These are phyloP conservation scores for Lachnellula willkommii DNA, from an alignment of 2,329 filamentous ascomycete genomes.

Conservation along the genomic window DNA sequence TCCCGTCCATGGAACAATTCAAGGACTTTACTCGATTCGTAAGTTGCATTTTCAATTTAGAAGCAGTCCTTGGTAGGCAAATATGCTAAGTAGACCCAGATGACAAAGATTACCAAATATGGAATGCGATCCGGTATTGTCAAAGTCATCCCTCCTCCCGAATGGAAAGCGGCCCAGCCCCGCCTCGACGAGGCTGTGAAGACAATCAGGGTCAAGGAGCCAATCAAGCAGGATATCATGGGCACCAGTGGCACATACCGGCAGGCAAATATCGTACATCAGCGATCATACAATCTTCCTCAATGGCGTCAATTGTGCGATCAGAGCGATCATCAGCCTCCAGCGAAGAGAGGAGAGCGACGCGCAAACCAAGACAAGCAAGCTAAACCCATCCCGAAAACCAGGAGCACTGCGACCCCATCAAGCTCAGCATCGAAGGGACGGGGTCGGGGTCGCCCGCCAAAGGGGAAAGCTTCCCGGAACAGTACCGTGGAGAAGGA, in stretches of 20 bases:
- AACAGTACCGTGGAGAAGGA: slow-evolving; percentile 15
- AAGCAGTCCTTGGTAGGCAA: not conserved
- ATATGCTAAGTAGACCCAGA: slow-evolving; percentile 39
- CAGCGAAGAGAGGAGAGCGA: slow-evolving; percentile 79
- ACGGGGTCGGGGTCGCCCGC: slow-evolving; percentile 19
- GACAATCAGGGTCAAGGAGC: slow-evolving; percentile 87
- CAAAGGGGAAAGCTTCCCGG: slow-evolving; percentile 22
- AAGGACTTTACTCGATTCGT: slow-evolving; percentile 89
- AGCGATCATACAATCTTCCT: slow-evolving; percentile 90
- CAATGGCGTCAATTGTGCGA: slow-evolving; percentile 94
- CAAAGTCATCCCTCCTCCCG: slow-evolving; percentile 86
- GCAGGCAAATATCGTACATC: slow-evolving; percentile 94
- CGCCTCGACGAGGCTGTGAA: slow-evolving; percentile 81
- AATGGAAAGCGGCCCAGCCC: slow-evolving; percentile 83
- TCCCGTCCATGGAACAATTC: slow-evolving; percentile 92
- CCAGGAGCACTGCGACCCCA: slow-evolving; percentile 19
- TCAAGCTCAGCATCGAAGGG: slow-evolving; percentile 15
- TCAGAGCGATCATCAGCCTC: slow-evolving; percentile 92
- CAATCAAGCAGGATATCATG: slow-evolving; percentile 97
- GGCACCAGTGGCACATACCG: slow-evolving; percentile 92
- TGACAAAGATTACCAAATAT: slow-evolving; percentile 79
- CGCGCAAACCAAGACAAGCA: slow-evolving; percentile 46
- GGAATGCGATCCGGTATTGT: slow-evolving; percentile 98
- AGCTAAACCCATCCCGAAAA: slow-evolving; percentile 28
- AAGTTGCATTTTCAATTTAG: slow-evolving; percentile 33